Percentiles rank a stretch among this genome's conserved stretches.
Conservation (phyloP, 495 filamentous ascomycete species). For the Aspergillus leporis region DNA sequence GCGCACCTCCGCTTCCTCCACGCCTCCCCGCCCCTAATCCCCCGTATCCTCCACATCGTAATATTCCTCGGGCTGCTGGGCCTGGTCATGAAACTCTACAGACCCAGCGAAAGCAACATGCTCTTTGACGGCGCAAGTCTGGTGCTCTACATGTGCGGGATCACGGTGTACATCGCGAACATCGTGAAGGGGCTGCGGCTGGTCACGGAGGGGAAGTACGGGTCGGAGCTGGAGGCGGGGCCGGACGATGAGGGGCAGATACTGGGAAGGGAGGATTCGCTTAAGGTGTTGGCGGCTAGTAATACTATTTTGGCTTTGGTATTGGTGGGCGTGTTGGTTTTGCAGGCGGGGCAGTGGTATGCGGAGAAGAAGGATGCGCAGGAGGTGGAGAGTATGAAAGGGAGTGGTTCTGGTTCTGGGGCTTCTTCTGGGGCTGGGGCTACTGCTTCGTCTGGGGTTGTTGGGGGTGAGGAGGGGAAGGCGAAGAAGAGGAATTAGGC, state of each 20-base stretch:
- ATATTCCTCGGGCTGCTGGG: conserved; percentile 85
- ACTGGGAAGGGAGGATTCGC: conserved; percentile 75
- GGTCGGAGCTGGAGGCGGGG: conserved; percentile 41
- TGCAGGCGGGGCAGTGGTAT: conserved; percentile 99
- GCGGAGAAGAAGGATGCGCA: conserved; percentile 88
- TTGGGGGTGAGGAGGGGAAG: conserved; percentile 4
- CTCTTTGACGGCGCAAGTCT: conserved; percentile 93
- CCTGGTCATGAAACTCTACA: conserved; percentile 91
- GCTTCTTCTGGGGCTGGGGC: background rate
- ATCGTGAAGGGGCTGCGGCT: conserved; percentile 90
- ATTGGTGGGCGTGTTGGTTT: conserved; percentile 81
- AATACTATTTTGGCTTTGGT: conserved; percentile 94
- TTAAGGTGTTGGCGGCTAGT: conserved; percentile 90
- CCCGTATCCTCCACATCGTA: conserved; percentile 89
- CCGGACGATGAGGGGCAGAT: conserved; percentile 29
- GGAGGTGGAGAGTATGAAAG: conserved; percentile 63
- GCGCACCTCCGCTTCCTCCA: conserved; percentile 83
- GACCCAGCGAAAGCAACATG: conserved; percentile 86
- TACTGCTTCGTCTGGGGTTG: too few species aligned
- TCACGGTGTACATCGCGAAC: conserved; percentile 90
- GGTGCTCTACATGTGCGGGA: conserved; percentile 86
- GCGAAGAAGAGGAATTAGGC: conserved; percentile 19
- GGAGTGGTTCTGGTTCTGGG: conserved; percentile 37
- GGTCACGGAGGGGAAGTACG: conserved; percentile 59
- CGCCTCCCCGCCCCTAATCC: conserved; percentile 83